A percentile compares a stretch with the other conserved stretches of the same genome.
Evolutionary conservation across 495 filamentous ascomycete species (phyloP).

Genomic region (Penicillium subrubescens): DNA sequence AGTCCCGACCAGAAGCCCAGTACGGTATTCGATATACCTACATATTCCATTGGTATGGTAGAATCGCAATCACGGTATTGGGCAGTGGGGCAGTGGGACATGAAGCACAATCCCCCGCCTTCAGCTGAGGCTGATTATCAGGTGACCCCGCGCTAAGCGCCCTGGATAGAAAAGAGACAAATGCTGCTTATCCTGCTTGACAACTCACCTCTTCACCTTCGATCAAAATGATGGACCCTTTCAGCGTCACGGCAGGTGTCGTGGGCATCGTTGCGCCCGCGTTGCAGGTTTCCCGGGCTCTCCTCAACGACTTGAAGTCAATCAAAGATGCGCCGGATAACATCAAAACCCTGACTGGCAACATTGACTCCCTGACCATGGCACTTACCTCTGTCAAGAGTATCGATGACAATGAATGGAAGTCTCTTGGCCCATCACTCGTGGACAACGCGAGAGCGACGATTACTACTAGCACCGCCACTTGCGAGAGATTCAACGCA

Average conservation of each 20-base stretch:
- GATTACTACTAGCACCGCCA: constrained; percentile 29
- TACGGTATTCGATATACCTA: neutral
- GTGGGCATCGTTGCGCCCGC: constrained; percentile 40
- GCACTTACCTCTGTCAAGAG: constrained; percentile 36
- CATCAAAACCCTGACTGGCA: constrained; percentile 31
- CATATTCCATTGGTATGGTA: neutral
- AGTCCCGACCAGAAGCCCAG: neutral
- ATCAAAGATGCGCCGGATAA: constrained; percentile 41
- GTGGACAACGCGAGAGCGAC: constrained; percentile 30
- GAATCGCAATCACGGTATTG: neutral
- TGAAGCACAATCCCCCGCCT: neutral
- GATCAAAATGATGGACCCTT: constrained; percentile 33
- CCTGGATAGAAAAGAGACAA: too few relatives aligned
- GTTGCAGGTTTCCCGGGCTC: constrained; percentile 37
- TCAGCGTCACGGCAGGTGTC: constrained; percentile 39
- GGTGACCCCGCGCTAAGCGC: constrained; percentile 3
- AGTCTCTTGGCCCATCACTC: constrained; percentile 35
- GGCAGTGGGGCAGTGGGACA: neutral
- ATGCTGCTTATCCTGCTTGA: neutral
- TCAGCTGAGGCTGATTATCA: neutral
- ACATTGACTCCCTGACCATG: constrained; percentile 33
- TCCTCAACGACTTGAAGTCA: constrained; percentile 39
- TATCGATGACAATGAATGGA: constrained; percentile 38
- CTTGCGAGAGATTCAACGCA: constrained; percentile 27
- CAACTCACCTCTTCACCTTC: neutral